Evolutionary conservation across 176 grass and related monocot genomes (phyloP).

Genomic region (Bothriochloa decipiens): DNA sequence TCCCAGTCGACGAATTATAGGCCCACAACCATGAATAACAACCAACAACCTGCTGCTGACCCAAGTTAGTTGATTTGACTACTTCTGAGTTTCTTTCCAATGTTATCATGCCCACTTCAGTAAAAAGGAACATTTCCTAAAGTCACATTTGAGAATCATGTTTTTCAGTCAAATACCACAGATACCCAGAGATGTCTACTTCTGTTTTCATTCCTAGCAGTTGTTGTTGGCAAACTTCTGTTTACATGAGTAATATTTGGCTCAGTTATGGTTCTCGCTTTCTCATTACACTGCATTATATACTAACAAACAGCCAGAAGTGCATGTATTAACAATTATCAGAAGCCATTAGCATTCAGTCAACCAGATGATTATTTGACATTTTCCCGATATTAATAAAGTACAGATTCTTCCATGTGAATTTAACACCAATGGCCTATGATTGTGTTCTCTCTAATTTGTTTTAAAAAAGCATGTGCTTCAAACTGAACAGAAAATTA

Average conservation of each 20-base stretch:
- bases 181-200: neutral
- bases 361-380: neutral
- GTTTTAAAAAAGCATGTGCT: neutral
- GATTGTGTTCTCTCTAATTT: neutral
- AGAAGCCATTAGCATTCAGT: neutral
- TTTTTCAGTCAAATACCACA: constrained; percentile 18
- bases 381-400: neutral
- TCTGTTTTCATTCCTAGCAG: neutral
- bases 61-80: constrained; percentile 61
- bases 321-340: neutral
- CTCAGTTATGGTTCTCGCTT: neutral
- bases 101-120: neutral
- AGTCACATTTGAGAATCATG: constrained; percentile 11
- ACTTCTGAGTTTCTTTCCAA: constrained; percentile 18
- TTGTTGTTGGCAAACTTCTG: constrained; percentile 11
- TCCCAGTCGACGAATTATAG: constrained; percentile 58
- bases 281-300: neutral
- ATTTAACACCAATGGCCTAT: neutral
- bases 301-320: neutral
- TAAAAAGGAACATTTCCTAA: neutral
- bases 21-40: constrained; percentile 50
- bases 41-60: constrained; percentile 48
- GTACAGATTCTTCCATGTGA: neutral
- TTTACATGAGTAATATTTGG: neutral
- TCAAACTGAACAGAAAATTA: neutral